Conservation (phyloP, 2,329 filamentous ascomycete genomes). For the Aureobasidium musti region DNA sequence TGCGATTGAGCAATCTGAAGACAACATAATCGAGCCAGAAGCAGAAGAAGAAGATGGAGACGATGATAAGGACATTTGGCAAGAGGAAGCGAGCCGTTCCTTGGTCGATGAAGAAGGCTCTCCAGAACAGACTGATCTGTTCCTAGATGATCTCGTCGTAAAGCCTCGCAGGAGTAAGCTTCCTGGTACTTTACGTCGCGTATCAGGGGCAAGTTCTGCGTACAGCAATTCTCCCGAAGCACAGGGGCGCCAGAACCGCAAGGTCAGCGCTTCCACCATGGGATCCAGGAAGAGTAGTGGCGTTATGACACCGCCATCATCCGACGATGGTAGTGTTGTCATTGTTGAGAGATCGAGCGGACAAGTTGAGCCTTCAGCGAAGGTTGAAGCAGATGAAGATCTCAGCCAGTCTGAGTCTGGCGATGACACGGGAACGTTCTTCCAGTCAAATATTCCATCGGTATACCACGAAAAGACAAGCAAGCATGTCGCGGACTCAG, state of each 20-base stretch:
- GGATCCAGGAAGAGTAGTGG: slow-evolving; percentile 32
- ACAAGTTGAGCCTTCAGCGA: not conserved
- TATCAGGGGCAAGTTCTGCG: slow-evolving; percentile 42
- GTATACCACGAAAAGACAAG: slow-evolving; percentile 29
- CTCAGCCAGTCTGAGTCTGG: slow-evolving; percentile 13
- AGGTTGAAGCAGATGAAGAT: slow-evolving; percentile 13
- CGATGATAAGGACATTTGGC: slow-evolving; percentile 47
- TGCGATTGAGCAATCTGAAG: not conserved
- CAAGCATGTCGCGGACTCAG: not conserved
- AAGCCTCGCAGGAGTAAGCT: slow-evolving; percentile 46
- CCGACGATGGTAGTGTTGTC: slow-evolving; percentile 35
- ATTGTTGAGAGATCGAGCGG: not conserved
- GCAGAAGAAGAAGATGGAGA: slow-evolving; percentile 35
- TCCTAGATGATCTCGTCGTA: slow-evolving; percentile 37
- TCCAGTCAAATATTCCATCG: slow-evolving; percentile 37
- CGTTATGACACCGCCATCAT: slow-evolving; percentile 41
- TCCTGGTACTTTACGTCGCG: slow-evolving; percentile 48
- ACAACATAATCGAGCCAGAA: slow-evolving; percentile 15
- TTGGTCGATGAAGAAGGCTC: slow-evolving; percentile 33
- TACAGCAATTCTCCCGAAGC: slow-evolving; percentile 45
- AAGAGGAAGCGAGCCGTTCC: slow-evolving; percentile 50
- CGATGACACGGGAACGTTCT: slow-evolving; percentile 39
- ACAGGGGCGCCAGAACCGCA: slow-evolving; percentile 25
- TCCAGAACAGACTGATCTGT: slow-evolving; percentile 29
- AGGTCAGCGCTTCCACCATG: slow-evolving; percentile 28